These are phyloP conservation scores for Poterioochromonas sp. DNA, from an alignment of 352 stramenopile genomes.

Conservation along the genomic window DNA sequence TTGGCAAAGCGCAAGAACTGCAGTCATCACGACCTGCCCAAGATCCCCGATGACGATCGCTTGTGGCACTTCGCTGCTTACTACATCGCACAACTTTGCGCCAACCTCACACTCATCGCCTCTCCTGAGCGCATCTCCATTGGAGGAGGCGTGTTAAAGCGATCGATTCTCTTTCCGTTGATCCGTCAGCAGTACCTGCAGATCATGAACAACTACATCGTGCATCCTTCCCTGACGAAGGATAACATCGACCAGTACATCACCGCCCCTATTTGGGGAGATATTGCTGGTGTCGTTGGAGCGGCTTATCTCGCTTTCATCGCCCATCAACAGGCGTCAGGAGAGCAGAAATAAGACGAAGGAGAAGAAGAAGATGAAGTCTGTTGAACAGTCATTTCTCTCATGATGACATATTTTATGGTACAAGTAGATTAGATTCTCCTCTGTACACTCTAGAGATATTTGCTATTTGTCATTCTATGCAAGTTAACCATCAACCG, in stretches of 20 bases:
- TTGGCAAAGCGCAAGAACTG: constrained; percentile 69
- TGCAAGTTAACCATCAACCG: no score
- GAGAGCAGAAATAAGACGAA: no score
- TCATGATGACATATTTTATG: background rate
- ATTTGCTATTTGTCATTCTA: no score
- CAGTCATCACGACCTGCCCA: constrained; percentile 35
- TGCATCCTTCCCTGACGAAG: constrained; percentile 38
- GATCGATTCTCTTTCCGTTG: constrained; percentile 61
- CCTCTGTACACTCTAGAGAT: no score
- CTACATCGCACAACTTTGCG: constrained; percentile 85
- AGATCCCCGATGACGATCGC: constrained; percentile 68
- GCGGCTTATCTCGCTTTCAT: constrained; percentile 47
- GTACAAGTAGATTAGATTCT: no score
- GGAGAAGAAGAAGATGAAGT: background rate
- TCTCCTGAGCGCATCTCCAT: constrained; percentile 89
- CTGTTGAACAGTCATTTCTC: background rate
- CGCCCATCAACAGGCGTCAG: constrained; percentile 39
- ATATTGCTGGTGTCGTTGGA: constrained; percentile 47
- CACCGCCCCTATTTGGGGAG: constrained; percentile 40
- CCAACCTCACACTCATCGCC: constrained; percentile 77
- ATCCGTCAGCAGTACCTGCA: constrained; percentile 46
- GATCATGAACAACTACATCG: constrained; percentile 65
- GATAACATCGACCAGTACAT: constrained; percentile 45
- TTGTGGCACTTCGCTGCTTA: constrained; percentile 86
- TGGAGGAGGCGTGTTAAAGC: constrained; percentile 84